phyloP scores from a whole-genome alignment of 2,329 filamentous ascomycete species.

The Sodiomyces alkalinus region DNA sequence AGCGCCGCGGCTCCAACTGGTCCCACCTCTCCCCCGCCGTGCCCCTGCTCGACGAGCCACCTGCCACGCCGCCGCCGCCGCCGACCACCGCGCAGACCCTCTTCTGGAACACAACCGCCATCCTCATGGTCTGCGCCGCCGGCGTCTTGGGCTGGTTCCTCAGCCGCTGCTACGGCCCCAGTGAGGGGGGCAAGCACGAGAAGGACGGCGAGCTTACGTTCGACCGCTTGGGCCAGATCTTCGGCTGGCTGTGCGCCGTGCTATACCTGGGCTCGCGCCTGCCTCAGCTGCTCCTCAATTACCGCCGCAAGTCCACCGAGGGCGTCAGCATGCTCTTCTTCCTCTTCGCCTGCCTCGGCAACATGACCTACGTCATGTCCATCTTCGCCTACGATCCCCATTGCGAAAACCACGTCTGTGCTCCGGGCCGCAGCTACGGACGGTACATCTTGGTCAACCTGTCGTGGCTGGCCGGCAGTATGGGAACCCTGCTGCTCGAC shows the following conservation, averaged over 20 bases:
- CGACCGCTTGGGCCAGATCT: slow-evolving; percentile 70
- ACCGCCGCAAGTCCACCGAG: slow-evolving; percentile 80
- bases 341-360: slow-evolving; percentile 89
- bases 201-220: slow-evolving; percentile 42
- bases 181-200: slow-evolving; percentile 20
- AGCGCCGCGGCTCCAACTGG: slow-evolving; percentile 39
- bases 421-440: slow-evolving; percentile 58
- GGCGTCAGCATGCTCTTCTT: slow-evolving; percentile 92
- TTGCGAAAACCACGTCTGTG: slow-evolving; percentile 43
- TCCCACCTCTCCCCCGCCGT: slow-evolving; percentile 65
- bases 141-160: slow-evolving; percentile 81
- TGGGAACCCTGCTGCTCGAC: slow-evolving; percentile 76
- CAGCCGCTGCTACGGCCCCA: slow-evolving; percentile 30
- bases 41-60: slow-evolving; percentile 46
- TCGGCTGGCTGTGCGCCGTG: slow-evolving; percentile 81
- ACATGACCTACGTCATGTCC: slow-evolving; percentile 80
- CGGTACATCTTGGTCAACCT: slow-evolving; percentile 79
- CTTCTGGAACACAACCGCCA: slow-evolving; percentile 58
- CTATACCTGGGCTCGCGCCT: slow-evolving; percentile 82
- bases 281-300: slow-evolving; percentile 85
- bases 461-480: slow-evolving; percentile 79
- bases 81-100: slow-evolving; percentile 40
- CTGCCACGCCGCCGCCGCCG: slow-evolving; percentile 26
- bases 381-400: slow-evolving; percentile 80
- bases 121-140: slow-evolving; percentile 70